A percentile compares a stretch with the other conserved stretches of the same genome.
Evolutionary conservation across 371 early-diverging fungal genomes (phyloP).

Genomic region (Mucor sp.): DNA sequence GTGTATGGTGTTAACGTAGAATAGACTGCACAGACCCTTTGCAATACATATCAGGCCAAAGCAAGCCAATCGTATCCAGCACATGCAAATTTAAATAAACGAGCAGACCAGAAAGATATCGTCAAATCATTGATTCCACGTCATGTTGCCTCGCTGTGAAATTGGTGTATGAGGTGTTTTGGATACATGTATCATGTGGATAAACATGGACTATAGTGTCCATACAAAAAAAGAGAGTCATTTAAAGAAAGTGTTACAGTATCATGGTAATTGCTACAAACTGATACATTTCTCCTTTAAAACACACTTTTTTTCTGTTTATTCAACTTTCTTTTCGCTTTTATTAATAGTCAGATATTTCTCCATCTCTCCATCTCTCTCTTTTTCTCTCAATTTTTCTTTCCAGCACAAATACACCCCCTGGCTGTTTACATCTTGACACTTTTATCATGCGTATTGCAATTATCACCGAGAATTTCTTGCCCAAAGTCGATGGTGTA

Average conservation of each 20-base stretch:
- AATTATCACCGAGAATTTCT: slow-evolving; percentile 51
- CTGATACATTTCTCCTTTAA: slow-evolving; percentile 5
- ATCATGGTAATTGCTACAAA: not conserved
- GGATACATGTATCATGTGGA: not conserved
- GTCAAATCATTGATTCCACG: slow-evolving; percentile 3
- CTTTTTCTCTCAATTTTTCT: not conserved
- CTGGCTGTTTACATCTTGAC: not conserved
- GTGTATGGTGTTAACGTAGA: not conserved
- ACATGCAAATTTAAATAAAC: not conserved
- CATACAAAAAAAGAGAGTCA: not conserved
- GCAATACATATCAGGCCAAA: not conserved
- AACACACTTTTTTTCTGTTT: not conserved
- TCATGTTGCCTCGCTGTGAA: not conserved
- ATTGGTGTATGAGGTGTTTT: not conserved
- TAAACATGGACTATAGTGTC: not conserved
- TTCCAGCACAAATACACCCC: not conserved
- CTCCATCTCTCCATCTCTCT: not conserved
- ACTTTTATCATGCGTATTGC: slow-evolving; percentile 43
- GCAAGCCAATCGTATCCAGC: not conserved
- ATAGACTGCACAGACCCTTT: slow-evolving; percentile 1
- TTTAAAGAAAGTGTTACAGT: slow-evolving; percentile 2
- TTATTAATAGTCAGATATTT: not conserved
- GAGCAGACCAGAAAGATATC: not conserved
- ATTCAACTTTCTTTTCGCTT: not conserved
- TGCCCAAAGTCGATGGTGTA: slow-evolving; percentile 58